Evolutionary conservation across 495 filamentous ascomycete species (phyloP).

Genomic region (Penicillium tannophilum): DNA sequence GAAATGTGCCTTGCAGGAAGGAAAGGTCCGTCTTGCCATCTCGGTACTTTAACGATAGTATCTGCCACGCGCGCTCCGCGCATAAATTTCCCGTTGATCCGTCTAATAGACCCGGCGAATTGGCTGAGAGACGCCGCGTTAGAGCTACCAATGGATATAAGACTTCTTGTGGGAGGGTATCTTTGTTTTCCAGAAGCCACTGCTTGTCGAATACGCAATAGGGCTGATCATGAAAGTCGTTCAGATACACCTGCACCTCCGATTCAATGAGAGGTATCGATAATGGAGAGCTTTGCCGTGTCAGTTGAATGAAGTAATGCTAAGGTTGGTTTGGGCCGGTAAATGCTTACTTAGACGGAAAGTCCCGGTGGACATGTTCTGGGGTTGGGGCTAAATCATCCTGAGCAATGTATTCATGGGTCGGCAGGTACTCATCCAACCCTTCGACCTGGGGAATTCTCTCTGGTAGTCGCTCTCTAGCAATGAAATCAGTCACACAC

Average conservation of each 20-base stretch:
- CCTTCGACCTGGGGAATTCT: neutral
- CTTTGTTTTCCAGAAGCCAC: slow-evolving; percentile 24
- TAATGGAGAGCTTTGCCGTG: slow-evolving; percentile 1
- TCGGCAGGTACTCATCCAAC: neutral
- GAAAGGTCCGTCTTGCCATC: slow-evolving; percentile 24
- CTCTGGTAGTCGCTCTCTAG: neutral
- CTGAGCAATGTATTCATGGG: neutral
- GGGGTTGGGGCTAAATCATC: neutral
- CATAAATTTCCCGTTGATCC: slow-evolving; percentile 14
- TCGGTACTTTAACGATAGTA: slow-evolving; percentile 24
- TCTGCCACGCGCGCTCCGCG: slow-evolving; percentile 27
- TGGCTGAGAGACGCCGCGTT: slow-evolving; percentile 26
- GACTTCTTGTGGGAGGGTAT: slow-evolving; percentile 23
- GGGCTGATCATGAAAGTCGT: slow-evolving; percentile 33
- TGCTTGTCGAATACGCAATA: slow-evolving; percentile 28
- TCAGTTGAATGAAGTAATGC: neutral
- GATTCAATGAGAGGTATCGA: slow-evolving; percentile 18
- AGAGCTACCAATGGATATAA: slow-evolving; percentile 29
- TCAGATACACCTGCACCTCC: slow-evolving; percentile 28
- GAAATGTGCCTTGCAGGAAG: slow-evolving; percentile 31
- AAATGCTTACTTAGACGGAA: neutral
- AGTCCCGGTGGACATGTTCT: neutral
- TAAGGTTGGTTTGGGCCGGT: neutral
- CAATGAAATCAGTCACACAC: neutral
- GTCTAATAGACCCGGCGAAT: slow-evolving; percentile 10